Evolutionary conservation across 2,329 filamentous ascomycete genomes (phyloP).

Genomic region (Eutypa lata): DNA sequence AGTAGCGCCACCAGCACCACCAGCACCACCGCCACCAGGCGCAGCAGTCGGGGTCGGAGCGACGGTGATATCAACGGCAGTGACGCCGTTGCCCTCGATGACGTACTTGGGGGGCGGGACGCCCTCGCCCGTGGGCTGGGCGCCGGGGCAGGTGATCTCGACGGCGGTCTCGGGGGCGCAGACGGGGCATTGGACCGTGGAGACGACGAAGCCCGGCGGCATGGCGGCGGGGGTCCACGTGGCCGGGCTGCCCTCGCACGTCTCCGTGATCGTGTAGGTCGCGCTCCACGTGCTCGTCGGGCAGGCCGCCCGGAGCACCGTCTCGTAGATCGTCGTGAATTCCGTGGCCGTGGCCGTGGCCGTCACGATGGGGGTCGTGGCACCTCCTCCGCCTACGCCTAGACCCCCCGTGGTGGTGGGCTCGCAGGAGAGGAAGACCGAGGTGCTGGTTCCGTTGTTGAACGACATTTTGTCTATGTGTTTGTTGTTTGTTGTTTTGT

Average conservation of each 20-base stretch:
- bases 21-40: conserved; percentile 1
- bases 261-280: conserved; percentile 38
- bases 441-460: conserved; percentile 26
- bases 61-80: conserved; percentile 21
- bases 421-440: conserved; percentile 28
- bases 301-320: conserved; percentile 34
- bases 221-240: conserved; percentile 26
- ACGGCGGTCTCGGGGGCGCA: conserved; percentile 30
- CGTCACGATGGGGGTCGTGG: conserved; percentile 18
- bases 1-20: neutral
- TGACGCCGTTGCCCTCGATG: conserved; percentile 35
- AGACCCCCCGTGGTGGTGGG: conserved; percentile 13
- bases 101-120: conserved; percentile 16
- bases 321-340: conserved; percentile 37
- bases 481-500: neutral
- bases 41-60: conserved; percentile 1
- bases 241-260: conserved; percentile 28
- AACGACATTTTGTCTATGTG: conserved; percentile 19
- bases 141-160: conserved; percentile 35
- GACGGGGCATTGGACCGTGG: conserved; percentile 31
- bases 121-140: conserved; percentile 25
- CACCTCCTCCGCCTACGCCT: too few relatives aligned
- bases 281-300: conserved; percentile 35
- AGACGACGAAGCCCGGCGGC: conserved; percentile 37
- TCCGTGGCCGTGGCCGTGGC: conserved; percentile 18